phyloP scores from a whole-genome alignment of 805 yeast species.

The Starmerella bombi region DNA sequence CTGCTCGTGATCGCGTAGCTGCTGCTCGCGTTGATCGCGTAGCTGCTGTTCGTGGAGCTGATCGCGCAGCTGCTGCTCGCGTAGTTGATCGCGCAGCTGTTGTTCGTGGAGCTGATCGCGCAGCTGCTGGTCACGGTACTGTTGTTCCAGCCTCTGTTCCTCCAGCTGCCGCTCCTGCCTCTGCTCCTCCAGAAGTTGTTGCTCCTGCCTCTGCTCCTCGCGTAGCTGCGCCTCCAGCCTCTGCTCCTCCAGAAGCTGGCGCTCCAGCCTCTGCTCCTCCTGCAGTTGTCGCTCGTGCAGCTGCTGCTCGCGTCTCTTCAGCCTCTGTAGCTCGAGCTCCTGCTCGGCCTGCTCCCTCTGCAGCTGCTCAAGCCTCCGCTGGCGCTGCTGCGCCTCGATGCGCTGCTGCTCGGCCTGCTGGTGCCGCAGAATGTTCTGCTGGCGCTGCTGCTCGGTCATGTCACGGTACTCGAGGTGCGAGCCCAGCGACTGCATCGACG shows the following conservation, averaged over 20 bases:
- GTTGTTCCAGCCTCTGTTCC: slow-evolving; percentile 1
- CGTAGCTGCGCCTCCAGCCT: slow-evolving; percentile 2
- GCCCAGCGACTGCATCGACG: slow-evolving; percentile 7
- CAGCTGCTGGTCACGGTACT: neutral
- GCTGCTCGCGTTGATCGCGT: neutral
- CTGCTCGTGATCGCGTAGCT: neutral
- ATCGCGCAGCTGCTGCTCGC: slow-evolving; percentile 1
- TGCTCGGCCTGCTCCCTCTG: slow-evolving; percentile 3
- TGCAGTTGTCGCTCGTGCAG: slow-evolving; percentile 1
- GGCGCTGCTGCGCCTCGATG: slow-evolving; percentile 1
- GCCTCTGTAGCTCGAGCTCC: slow-evolving; percentile 5
- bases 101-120: too few relatives aligned
- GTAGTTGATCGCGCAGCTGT: neutral
- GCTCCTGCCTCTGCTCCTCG: slow-evolving; percentile 1
- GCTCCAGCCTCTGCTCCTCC: slow-evolving; percentile 1
- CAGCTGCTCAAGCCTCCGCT: neutral
- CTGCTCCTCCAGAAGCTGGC: too few relatives aligned
- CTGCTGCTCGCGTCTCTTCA: slow-evolving; percentile 2
- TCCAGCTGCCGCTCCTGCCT: neutral
- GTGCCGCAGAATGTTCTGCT: slow-evolving; percentile 5
- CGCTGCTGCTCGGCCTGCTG: slow-evolving; percentile 11
- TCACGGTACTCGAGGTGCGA: slow-evolving; percentile 2
- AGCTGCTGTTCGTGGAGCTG: slow-evolving; percentile 2
- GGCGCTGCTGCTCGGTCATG: slow-evolving; percentile 9
- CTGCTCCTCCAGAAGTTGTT: neutral